Percentiles rank a stretch among this genome's conserved stretches.
Conservation (phyloP, 495 filamentous ascomycete species). For the Friedmanniomyces endolithicus region DNA sequence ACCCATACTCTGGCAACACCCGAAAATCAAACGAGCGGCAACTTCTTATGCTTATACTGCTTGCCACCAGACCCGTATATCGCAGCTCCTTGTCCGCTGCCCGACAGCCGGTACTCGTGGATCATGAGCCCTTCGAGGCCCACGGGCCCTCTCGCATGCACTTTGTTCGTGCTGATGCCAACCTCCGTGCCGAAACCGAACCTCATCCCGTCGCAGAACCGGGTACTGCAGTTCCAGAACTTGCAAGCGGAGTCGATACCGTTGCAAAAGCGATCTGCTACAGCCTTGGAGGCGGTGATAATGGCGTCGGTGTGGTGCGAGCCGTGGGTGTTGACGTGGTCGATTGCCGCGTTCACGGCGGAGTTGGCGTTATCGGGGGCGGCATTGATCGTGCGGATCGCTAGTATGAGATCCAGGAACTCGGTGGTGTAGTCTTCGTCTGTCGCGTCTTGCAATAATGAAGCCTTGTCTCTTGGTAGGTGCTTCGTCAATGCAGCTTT, state of each 20-base stretch:
- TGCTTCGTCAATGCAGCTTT: slow-evolving; percentile 44
- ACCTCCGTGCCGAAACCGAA: slow-evolving; percentile 98
- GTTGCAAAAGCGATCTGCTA: slow-evolving; percentile 68
- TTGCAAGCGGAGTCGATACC: slow-evolving; percentile 81
- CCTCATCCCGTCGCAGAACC: slow-evolving; percentile 91
- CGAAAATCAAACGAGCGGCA: slow-evolving; percentile 31
- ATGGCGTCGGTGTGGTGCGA: slow-evolving; percentile 95
- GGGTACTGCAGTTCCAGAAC: slow-evolving; percentile 91
- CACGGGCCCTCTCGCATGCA: slow-evolving; percentile 85
- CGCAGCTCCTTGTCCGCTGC: slow-evolving; percentile 61
- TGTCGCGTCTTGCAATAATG: slow-evolving; percentile 49
- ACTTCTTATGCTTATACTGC: slow-evolving; percentile 54
- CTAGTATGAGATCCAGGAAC: slow-evolving; percentile 73
- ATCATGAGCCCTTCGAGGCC: slow-evolving; percentile 91
- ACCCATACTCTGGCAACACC: too few relatives aligned
- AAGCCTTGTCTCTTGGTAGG: slow-evolving; percentile 30
- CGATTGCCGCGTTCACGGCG: slow-evolving; percentile 54
- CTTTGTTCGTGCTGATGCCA: slow-evolving; percentile 97
- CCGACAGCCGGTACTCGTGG: slow-evolving; percentile 83
- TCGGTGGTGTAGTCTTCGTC: slow-evolving; percentile 74
- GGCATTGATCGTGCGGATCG: slow-evolving; percentile 62
- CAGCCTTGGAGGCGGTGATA: slow-evolving; percentile 50
- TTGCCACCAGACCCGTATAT: slow-evolving; percentile 60
- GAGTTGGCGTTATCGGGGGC: slow-evolving; percentile 18
- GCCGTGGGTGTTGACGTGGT: slow-evolving; percentile 81